Evolutionary conservation across 176 grass and related monocot genomes (phyloP).

Genomic region (Dactylis glomerata): DNA sequence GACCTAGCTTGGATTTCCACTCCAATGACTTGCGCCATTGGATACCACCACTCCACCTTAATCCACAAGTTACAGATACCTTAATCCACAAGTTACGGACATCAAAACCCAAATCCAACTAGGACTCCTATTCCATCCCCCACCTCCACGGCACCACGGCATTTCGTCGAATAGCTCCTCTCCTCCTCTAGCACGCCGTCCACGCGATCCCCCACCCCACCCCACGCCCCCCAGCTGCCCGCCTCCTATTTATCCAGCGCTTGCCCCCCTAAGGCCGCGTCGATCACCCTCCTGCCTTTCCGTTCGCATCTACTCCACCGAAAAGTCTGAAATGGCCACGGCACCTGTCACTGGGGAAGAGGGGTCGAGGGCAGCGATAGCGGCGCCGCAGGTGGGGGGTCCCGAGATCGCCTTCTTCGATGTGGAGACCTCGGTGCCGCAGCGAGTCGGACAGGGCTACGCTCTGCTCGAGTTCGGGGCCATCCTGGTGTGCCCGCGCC

Average conservation of each 20-base stretch:
- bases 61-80: neutral
- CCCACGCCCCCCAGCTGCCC: neutral
- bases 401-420: constrained; percentile 98
- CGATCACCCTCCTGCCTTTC: neutral
- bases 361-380: neutral
- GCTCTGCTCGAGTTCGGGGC: constrained; percentile 91
- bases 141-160: neutral
- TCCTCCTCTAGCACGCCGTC: neutral
- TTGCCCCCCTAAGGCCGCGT: neutral
- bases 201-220: constrained; percentile 22
- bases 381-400: constrained; percentile 1
- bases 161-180: constrained; percentile 16
- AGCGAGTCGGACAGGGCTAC: constrained; percentile 43
- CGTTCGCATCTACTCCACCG: neutral
- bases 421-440: constrained; percentile 83
- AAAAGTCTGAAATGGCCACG: constrained; percentile 14
- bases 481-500: constrained; percentile 74
- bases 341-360: neutral
- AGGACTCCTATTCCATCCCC: too few relatives aligned
- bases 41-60: neutral
- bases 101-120: neutral
- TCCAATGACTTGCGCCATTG: neutral
- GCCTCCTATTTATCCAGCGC: constrained; percentile 16
- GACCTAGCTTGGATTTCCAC: neutral
- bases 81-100: neutral